Percentiles rank a stretch among this genome's conserved stretches.
Evolutionary conservation across 371 early-diverging fungal genomes (phyloP).

Genomic region (Lichtheimia corymbifera): DNA sequence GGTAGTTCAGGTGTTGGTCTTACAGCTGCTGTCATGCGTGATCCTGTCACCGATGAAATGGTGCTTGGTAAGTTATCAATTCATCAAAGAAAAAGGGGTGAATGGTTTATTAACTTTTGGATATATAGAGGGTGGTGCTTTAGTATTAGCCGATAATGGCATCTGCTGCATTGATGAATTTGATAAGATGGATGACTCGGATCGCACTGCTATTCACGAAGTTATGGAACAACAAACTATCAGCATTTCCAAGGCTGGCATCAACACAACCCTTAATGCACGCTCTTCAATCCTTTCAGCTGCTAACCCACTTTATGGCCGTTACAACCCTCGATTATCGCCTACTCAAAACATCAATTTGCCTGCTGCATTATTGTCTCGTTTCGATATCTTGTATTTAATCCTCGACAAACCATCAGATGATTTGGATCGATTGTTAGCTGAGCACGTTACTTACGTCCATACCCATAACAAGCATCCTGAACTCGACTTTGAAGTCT

Average conservation of each 20-base stretch:
- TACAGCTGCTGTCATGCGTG: conserved; percentile 88
- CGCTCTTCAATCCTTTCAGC: conserved; percentile 90
- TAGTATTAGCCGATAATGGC: conserved; percentile 91
- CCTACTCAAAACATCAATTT: conserved; percentile 94
- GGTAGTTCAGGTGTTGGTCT: conserved; percentile 96
- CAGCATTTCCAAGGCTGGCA: conserved; percentile 91
- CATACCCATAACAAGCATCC: conserved; percentile 85
- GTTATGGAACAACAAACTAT: conserved; percentile 98
- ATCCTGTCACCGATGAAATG: conserved; percentile 87
- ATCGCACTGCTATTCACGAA: conserved; percentile 91
- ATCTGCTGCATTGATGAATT: conserved; percentile 97
- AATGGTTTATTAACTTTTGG: not conserved
- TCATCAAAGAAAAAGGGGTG: not conserved
- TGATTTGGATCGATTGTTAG: conserved; percentile 76
- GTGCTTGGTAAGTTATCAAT: conserved; percentile 61
- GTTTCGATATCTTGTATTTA: conserved; percentile 97
- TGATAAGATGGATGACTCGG: conserved; percentile 91
- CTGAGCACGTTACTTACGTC: conserved; percentile 92
- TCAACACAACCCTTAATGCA: conserved; percentile 92
- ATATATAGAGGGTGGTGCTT: conserved; percentile 82
- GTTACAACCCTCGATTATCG: conserved; percentile 80
- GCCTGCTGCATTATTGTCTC: conserved; percentile 93
- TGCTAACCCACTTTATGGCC: conserved; percentile 87
- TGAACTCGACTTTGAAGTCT: conserved; percentile 58
- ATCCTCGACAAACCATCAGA: conserved; percentile 82